Percentiles rank a stretch among this genome's conserved stretches.
phyloP scores from a whole-genome alignment of 140 eudicot species.

The Anethum foeniculum region DNA sequence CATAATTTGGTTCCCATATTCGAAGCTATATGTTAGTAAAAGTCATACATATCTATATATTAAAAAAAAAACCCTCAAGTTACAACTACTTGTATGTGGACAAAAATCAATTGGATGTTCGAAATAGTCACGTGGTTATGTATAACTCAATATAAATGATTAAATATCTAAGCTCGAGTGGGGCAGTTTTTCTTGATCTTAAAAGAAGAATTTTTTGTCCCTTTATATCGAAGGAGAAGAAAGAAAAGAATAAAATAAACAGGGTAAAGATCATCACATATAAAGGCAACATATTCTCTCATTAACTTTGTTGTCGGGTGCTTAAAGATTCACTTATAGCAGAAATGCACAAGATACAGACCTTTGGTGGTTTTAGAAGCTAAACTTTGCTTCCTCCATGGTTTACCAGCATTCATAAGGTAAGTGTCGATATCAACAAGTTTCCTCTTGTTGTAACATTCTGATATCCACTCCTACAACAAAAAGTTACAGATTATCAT shows the following conservation, averaged over 20 bases:
- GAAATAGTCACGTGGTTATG: background rate
- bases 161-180: background rate
- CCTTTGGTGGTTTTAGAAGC: slow-evolving; percentile 46
- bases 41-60: background rate
- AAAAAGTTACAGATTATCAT: slow-evolving; percentile 4
- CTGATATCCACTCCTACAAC: slow-evolving; percentile 70
- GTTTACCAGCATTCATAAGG: slow-evolving; percentile 86
- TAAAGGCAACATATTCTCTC: background rate
- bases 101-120: background rate
- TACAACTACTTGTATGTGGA: background rate
- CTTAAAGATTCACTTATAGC: background rate
- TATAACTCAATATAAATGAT: background rate
- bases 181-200: background rate
- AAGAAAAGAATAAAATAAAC: background rate
- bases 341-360: slow-evolving; percentile 16
- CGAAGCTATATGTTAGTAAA: background rate
- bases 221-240: background rate
- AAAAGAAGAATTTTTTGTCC: background rate
- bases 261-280: background rate
- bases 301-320: background rate
- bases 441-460: slow-evolving; percentile 61
- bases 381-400: slow-evolving; percentile 54
- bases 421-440: slow-evolving; percentile 80
- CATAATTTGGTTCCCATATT: background rate
- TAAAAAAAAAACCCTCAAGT: background rate